Evolutionary conservation across 2,329 filamentous ascomycete genomes (phyloP), one percentile per base, ranked within the genome.

Genomic region (Aspergillus glaucus): DNA sequence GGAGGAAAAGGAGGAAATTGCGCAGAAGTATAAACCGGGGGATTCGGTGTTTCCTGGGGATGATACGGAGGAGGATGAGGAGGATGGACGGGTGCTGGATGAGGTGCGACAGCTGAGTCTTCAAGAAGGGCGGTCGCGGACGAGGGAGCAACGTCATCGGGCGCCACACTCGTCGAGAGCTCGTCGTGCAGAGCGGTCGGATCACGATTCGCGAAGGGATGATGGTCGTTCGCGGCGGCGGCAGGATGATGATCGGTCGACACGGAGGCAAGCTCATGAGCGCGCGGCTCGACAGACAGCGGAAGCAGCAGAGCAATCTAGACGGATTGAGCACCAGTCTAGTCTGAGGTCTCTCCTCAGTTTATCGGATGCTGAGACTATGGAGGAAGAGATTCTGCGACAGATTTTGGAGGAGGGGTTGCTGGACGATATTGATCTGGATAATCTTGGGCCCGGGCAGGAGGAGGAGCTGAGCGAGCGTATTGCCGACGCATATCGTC

Each of bases 381-480:
- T 95, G 59, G 87, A 95, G 64, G 82, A 87, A 51, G 90, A 95
- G 64, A 94, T 96, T 50, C 81, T 94, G 56, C 81, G 88, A 40
- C 89, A 95, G 63, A 95, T 95, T 50, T 79, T 91, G 57, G 86
- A 92, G 55, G 89, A 95, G 62, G 90, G 92, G 0, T 72, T 96
- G 17, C 70, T 95, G 30, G 88, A 96, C 60, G 91, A 89, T 15
- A 82, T 96, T 43, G 91, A 96, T 63, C 73, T 96, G 48, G 87
- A 93, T 60, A 91, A 91, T 55, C 83, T 96, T 47, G 90, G 92
- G 53, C 77, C 89, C 14, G 81, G 76, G 44, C 87, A 90, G 60
- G 89, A 96, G 63, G 90, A 96, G 61, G 88, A 94, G 61, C 81
- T 97, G 14, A 95, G 88, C 55, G 87, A 92, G 61, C 84, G 87